These are phyloP conservation scores for Pulveroboletus frians DNA, from an alignment of 768 basidiomycete genomes.

Conservation along the genomic window DNA sequence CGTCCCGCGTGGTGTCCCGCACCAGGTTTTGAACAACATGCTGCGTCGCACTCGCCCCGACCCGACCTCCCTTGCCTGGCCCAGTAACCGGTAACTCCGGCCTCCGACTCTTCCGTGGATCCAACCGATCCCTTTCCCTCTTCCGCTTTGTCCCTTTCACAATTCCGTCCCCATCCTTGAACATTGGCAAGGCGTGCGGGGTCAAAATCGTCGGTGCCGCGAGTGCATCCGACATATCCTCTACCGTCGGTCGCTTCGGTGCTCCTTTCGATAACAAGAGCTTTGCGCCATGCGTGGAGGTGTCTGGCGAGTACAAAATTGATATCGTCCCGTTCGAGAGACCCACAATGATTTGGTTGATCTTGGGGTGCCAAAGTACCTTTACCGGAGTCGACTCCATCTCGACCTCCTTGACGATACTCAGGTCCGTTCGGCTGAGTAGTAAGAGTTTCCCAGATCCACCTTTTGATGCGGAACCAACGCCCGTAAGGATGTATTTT, in stretches of 20 bases:
- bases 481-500: slow-evolving; percentile 80
- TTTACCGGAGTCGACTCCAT: slow-evolving; percentile 81
- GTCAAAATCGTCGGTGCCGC: slow-evolving; percentile 86
- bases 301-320: slow-evolving; percentile 87
- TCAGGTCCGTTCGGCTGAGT: slow-evolving; percentile 63
- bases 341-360: slow-evolving; percentile 92
- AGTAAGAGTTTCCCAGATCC: slow-evolving; percentile 70
- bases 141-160: slow-evolving; percentile 80
- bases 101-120: slow-evolving; percentile 86
- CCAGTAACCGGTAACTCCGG: slow-evolving; percentile 92
- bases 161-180: slow-evolving; percentile 68
- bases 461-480: slow-evolving; percentile 61
- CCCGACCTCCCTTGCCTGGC: slow-evolving; percentile 88
- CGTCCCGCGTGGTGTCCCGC: slow-evolving; percentile 82
- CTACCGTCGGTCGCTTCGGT: slow-evolving; percentile 71
- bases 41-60: slow-evolving; percentile 95
- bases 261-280: slow-evolving; percentile 84
- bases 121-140: slow-evolving; percentile 81
- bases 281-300: slow-evolving; percentile 90
- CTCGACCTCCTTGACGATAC: slow-evolving; percentile 59
- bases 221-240: slow-evolving; percentile 85
- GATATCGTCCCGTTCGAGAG: slow-evolving; percentile 83
- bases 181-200: slow-evolving; percentile 90
- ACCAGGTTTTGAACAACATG: slow-evolving; percentile 95
- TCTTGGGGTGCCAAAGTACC: slow-evolving; percentile 92